Evolutionary conservation across 2,329 filamentous ascomycete genomes (phyloP).

Genomic region (Xylariaceae sp.): DNA sequence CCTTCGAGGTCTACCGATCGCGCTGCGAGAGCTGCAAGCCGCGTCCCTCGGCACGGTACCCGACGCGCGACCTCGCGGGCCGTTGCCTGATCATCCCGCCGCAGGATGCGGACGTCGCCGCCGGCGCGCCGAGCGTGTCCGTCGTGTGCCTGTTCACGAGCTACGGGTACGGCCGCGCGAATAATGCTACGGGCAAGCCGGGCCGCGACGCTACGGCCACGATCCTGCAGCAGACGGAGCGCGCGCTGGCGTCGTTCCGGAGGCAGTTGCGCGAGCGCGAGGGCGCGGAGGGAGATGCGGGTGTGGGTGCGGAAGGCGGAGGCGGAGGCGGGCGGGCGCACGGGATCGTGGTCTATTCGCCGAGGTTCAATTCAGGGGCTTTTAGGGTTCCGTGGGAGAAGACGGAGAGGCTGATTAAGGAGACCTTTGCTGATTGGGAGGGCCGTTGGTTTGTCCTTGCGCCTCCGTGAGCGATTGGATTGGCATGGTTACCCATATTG

Average conservation of each 20-base stretch:
- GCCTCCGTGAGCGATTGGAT: background rate
- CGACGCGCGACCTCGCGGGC: slow-evolving; percentile 26
- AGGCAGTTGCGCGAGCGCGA: slow-evolving; percentile 4
- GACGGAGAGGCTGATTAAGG: slow-evolving; percentile 11
- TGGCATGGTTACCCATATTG: background rate
- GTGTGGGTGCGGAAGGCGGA: background rate
- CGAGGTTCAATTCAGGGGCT: slow-evolving; percentile 29
- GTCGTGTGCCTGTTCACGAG: slow-evolving; percentile 31
- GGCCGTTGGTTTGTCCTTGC: slow-evolving; percentile 42
- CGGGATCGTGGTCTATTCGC: slow-evolving; percentile 22
- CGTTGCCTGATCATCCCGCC: slow-evolving; percentile 35
- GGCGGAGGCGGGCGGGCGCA: background rate
- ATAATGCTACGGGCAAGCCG: slow-evolving; percentile 11
- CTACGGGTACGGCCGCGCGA: slow-evolving; percentile 22
- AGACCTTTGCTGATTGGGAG: slow-evolving; percentile 49
- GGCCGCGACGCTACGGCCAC: slow-evolving; percentile 16
- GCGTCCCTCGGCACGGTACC: slow-evolving; percentile 16
- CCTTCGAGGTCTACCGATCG: slow-evolving; percentile 28
- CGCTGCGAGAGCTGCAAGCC: slow-evolving; percentile 30
- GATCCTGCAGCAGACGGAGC: slow-evolving; percentile 24
- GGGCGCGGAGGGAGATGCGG: background rate
- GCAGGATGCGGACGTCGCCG: slow-evolving; percentile 25
- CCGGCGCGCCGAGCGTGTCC: slow-evolving; percentile 26
- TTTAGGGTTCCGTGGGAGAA: slow-evolving; percentile 28
- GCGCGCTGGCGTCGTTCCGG: slow-evolving; percentile 13